These are phyloP conservation scores for Paraconiothyrium brasiliense DNA, from an alignment of 2,329 filamentous ascomycete species.

Conservation along the genomic window DNA sequence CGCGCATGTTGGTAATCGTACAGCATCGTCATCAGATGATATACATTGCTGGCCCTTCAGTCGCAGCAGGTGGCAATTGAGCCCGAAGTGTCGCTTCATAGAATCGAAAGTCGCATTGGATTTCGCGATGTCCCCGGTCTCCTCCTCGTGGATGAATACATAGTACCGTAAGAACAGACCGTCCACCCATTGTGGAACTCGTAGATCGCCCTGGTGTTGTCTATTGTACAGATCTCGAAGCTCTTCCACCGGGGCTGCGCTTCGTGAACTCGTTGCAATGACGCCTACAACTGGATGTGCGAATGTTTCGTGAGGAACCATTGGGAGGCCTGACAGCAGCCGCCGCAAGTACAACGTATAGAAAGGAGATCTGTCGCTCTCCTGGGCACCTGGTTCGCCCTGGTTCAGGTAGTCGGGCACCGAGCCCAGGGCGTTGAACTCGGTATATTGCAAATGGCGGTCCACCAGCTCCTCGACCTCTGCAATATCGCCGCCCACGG, in stretches of 20 bases:
- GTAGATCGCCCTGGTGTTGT: conserved; percentile 78
- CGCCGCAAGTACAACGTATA: conserved; percentile 86
- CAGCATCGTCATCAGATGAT: conserved; percentile 89
- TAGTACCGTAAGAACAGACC: conserved; percentile 95
- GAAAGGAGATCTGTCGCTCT: conserved; percentile 72
- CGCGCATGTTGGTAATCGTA: conserved; percentile 80
- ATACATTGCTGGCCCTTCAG: conserved; percentile 85
- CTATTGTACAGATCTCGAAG: conserved; percentile 83
- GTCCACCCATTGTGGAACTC: conserved; percentile 85
- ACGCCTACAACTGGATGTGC: conserved; percentile 93
- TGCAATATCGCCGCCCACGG: conserved; percentile 63
- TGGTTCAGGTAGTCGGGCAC: conserved; percentile 56
- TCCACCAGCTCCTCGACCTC: conserved; percentile 85
- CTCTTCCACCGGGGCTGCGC: conserved; percentile 83
- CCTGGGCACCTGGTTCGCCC: conserved; percentile 28
- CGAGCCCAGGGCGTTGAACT: conserved; percentile 58
- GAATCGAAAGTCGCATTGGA: conserved; percentile 93
- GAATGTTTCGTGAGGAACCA: conserved; percentile 90
- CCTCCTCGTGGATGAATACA: conserved; percentile 95
- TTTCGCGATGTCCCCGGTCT: conserved; percentile 88
- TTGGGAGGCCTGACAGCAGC: conserved; percentile 79
- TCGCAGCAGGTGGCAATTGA: conserved; percentile 92
- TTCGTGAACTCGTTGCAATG: conserved; percentile 93
- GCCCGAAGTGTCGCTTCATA: conserved; percentile 98
- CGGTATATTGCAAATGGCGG: conserved; percentile 78